phyloP scores from a whole-genome alignment of 257 asterid genomes.

The Ophiorrhiza pumila region DNA sequence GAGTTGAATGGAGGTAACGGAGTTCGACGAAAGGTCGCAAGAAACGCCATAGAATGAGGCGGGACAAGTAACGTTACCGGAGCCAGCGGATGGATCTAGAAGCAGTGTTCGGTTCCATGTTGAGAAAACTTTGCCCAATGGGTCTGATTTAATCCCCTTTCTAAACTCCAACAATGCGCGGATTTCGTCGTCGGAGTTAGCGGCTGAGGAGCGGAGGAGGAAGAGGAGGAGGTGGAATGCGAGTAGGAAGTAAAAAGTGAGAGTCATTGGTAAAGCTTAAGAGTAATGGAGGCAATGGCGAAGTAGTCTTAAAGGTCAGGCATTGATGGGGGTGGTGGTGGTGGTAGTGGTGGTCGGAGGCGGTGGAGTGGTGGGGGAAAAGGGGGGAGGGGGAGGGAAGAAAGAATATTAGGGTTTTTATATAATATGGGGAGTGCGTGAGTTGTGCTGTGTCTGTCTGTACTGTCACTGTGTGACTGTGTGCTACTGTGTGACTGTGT shows the following conservation, averaged over 20 bases:
- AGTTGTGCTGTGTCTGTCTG: slow-evolving; percentile 32
- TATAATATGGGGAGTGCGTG: slow-evolving; percentile 28
- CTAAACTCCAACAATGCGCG: slow-evolving; percentile 78
- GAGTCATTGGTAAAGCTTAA: slow-evolving; percentile 32
- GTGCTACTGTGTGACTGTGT: background rate
- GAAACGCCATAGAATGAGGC: slow-evolving; percentile 55
- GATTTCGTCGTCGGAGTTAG: slow-evolving; percentile 47
- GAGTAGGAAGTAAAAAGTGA: slow-evolving; percentile 20
- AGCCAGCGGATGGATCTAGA: slow-evolving; percentile 29
- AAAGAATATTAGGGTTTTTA: slow-evolving; percentile 44
- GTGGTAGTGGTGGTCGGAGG: slow-evolving; percentile 11
- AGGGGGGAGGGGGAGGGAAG: slow-evolving; percentile 1
- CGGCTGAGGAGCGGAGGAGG: slow-evolving; percentile 27
- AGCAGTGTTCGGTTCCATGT: slow-evolving; percentile 40
- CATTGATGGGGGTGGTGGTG: slow-evolving; percentile 37
- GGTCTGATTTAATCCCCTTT: slow-evolving; percentile 75
- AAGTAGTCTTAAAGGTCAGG: slow-evolving; percentile 30
- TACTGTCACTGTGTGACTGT: background rate
- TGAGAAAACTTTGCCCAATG: slow-evolving; percentile 44
- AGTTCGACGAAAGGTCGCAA: slow-evolving; percentile 39
- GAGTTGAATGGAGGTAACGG: slow-evolving; percentile 52
- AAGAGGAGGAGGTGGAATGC: slow-evolving; percentile 21
- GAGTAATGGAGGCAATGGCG: slow-evolving; percentile 18
- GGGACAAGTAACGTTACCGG: slow-evolving; percentile 48
- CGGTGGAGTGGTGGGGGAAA: background rate